Conservation (phyloP, 2,329 filamentous ascomycete genomes). For the Ophiostoma novo-ulmi region DNA sequence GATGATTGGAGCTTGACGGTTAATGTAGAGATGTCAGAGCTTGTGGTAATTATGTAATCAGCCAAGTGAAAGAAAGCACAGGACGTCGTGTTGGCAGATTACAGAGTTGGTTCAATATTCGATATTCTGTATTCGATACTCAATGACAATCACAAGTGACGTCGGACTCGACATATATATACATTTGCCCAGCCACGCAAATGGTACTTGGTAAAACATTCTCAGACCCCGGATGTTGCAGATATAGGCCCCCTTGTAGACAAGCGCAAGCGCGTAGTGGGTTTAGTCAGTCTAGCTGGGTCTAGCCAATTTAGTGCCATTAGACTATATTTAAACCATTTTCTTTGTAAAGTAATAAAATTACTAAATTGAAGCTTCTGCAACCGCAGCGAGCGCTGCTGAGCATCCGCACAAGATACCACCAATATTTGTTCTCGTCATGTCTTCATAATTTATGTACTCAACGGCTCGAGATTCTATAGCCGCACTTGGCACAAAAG, state of each 20-base stretch:
- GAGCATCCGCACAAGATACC: no score
- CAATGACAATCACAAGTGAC: neutral
- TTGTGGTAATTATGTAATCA: neutral
- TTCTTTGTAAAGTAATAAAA: neutral
- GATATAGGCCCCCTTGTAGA: conserved; percentile 11
- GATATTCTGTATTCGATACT: neutral
- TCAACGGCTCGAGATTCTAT: no score
- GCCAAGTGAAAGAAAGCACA: neutral
- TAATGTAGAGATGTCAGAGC: neutral
- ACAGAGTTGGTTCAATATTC: neutral
- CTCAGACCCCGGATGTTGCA: conserved; percentile 27
- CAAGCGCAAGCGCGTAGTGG: neutral
- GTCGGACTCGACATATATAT: conserved; percentile 10
- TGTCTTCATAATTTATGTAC: no score
- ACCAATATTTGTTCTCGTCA: no score
- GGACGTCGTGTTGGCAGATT: neutral
- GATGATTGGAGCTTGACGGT: neutral
- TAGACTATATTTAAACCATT: neutral
- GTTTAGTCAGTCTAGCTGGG: neutral
- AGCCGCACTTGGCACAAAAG: no score
- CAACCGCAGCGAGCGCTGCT: no score
- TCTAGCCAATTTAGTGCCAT: neutral
- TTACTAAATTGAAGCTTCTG: no score
- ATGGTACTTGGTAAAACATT: conserved; percentile 27
- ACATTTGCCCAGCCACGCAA: neutral